Evolutionary conservation across 805 yeast species (phyloP).

Genomic region (Kodamaea kaohsiungensis): DNA sequence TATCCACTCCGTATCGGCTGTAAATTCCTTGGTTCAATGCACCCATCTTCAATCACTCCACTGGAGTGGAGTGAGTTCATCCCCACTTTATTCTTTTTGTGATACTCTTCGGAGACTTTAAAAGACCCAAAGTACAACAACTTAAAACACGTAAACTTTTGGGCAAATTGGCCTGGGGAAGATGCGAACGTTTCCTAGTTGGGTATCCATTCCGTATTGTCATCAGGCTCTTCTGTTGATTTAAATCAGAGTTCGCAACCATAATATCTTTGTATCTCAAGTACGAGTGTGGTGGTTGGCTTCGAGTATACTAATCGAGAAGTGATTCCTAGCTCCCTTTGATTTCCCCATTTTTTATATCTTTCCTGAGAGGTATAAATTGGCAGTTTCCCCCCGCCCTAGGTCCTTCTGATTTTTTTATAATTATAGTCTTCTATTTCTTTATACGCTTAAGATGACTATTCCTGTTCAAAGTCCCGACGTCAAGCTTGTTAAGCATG

Average conservation of each 20-base stretch:
- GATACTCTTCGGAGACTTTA: neutral
- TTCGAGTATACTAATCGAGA: neutral
- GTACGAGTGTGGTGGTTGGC: neutral
- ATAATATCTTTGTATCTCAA: too few species aligned
- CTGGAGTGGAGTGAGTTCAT: neutral
- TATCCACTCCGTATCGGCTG: too few species aligned
- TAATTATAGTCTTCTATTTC: neutral
- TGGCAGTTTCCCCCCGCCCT: neutral
- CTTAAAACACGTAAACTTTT: neutral
- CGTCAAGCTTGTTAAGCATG: neutral
- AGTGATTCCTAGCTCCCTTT: neutral
- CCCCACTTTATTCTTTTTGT: neutral
- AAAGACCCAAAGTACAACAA: too few species aligned
- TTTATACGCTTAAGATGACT: neutral
- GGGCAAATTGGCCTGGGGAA: neutral
- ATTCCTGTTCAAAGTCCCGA: neutral
- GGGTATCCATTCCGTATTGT: neutral
- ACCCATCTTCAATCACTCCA: neutral
- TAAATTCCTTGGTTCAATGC: too few species aligned
- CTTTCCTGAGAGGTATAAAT: neutral
- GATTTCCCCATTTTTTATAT: neutral
- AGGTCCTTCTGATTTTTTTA: neutral
- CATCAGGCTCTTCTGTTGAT: too few species aligned
- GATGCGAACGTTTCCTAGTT: neutral
- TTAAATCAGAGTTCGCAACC: neutral